Evolutionary conservation across 2,329 filamentous ascomycete genomes (phyloP), one percentile per base, ranked within the genome.

Genomic region (Talaromyces sp.): DNA sequence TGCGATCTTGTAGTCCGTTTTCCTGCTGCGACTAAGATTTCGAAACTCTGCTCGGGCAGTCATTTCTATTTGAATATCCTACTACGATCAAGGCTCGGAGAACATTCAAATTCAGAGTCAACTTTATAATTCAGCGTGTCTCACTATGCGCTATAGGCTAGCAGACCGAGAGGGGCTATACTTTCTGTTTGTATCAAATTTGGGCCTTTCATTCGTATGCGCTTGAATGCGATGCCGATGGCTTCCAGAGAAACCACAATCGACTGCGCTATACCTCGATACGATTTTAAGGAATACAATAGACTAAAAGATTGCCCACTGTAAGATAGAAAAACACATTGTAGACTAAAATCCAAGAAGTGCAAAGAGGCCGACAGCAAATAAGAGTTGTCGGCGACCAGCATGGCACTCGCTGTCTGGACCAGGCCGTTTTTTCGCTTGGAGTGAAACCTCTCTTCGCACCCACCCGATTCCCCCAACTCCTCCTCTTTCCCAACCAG

Each of bases 391-490:
- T 62, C 64, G 60, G 59, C 54, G 64, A 57, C 64, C 64, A 70
- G 72, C 71, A 73, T 74, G 72, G 73, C 71, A 71, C 72, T 41
- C 35, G 22, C 56, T 58, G 56, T 41, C 56, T 70, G 70, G 71
- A 70, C 73, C 71, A 71, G 69, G 66, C 73, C 71, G 70, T 59
- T 70, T 75, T 75, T 73, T 76, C 75, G 74, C 74, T 74, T 76
- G 73, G 73, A 59, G 76, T 78, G 76, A 78, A 78, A 78, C 76
- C 75, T 74, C 73, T 64, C 70, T 71, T 66, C 66, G 67, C 72
- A 75, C 72, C 72, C 71, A 74, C 73, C 69, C 70, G 61, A 66
- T 66, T 70, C 67, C 47, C 70, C 67, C 70, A 69, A 64, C 66
- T 67, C 69, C 67, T 72, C 70, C 66, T 67, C 67, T 66, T 68